A percentile compares a stretch with the other conserved stretches of the same genome.
Conservation (phyloP, 2,329 filamentous ascomycete species). For the Pseudohalonectria lignicola region DNA sequence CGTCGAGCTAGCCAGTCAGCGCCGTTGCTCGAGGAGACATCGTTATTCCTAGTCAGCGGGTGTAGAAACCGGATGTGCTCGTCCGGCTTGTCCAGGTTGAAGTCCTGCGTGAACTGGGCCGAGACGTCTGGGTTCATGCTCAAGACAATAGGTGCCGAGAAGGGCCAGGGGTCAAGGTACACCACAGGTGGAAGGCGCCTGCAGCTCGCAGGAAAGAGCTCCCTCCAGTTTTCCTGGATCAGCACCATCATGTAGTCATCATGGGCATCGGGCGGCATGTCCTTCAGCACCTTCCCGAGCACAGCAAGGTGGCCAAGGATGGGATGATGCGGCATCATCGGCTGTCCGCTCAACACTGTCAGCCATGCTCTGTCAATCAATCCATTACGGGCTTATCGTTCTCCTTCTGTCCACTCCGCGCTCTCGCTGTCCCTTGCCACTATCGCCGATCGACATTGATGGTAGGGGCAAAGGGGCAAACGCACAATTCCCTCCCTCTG, state of each 20-base stretch:
- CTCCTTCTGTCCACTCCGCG: not conserved
- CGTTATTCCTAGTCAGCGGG: constrained; percentile 19
- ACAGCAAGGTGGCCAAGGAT: constrained; percentile 11
- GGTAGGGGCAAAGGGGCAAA: not conserved
- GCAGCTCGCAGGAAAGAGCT: constrained; percentile 6
- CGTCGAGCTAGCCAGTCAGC: constrained; percentile 17
- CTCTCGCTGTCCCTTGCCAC: not conserved
- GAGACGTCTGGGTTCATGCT: constrained; percentile 10
- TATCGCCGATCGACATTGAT: not conserved
- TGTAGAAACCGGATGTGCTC: constrained; percentile 14
- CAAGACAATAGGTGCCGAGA: constrained; percentile 10
- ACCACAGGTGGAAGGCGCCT: constrained; percentile 9
- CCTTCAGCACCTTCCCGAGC: constrained; percentile 7
- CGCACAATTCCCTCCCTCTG: constrained; percentile 10
- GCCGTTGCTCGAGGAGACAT: constrained; percentile 20
- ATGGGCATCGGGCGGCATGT: constrained; percentile 11
- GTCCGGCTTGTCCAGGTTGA: constrained; percentile 12
- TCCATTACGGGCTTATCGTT: too few relatives aligned
- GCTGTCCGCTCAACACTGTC: too few relatives aligned
- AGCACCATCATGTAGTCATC: constrained; percentile 9
- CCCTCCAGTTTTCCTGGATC: constrained; percentile 10
- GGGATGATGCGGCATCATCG: constrained; percentile 11
- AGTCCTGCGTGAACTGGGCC: constrained; percentile 11
- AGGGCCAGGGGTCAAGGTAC: constrained; percentile 19
- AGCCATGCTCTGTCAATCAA: too few relatives aligned